Percentiles rank a stretch among this genome's conserved stretches.
phyloP scores from a whole-genome alignment of 352 stramenopile genomes.

The Globisporangium radiosum region DNA sequence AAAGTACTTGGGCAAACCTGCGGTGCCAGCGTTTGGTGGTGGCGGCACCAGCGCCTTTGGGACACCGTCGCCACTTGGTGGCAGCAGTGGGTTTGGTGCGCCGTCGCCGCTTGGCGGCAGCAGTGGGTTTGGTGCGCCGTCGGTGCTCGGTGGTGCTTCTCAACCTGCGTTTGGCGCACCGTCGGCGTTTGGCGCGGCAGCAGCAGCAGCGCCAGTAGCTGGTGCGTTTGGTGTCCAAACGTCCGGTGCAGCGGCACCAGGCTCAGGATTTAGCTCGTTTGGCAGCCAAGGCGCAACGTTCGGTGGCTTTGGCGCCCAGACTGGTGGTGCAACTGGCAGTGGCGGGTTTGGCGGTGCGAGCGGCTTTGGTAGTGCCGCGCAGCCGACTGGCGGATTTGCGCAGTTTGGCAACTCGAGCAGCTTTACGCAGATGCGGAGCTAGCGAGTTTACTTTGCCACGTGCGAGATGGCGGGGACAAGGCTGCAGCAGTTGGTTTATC shows the following conservation, averaged over 20 bases:
- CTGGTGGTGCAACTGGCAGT: background rate
- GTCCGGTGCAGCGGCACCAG: constrained; percentile 3
- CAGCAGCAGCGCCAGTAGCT: constrained; percentile 5
- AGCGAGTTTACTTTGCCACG: background rate
- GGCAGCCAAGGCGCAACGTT: constrained; percentile 30
- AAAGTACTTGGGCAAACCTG: constrained; percentile 49
- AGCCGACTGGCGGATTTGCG: constrained; percentile 17
- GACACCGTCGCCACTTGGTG: constrained; percentile 25
- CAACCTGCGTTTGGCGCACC: constrained; percentile 13
- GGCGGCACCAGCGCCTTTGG: constrained; percentile 2
- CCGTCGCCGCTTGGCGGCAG: constrained; percentile 35
- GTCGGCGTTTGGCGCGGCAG: constrained; percentile 22
- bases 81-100: constrained; percentile 33
- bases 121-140: constrained; percentile 45
- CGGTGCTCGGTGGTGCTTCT: constrained; percentile 27
- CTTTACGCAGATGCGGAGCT: constrained; percentile 30
- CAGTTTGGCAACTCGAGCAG: constrained; percentile 45
- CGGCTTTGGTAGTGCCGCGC: constrained; percentile 11
- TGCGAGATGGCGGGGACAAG: no score
- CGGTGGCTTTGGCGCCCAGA: constrained; percentile 24
- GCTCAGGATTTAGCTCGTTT: constrained; percentile 44
- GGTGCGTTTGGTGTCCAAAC: constrained; percentile 7
- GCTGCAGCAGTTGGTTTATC: no score
- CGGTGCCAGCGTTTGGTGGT: constrained; percentile 28
- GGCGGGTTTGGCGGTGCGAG: constrained; percentile 16